Base-by-base conservation (phyloP, 2,329 filamentous ascomycete genomes). In the Microascus cirrosus region DNA sequence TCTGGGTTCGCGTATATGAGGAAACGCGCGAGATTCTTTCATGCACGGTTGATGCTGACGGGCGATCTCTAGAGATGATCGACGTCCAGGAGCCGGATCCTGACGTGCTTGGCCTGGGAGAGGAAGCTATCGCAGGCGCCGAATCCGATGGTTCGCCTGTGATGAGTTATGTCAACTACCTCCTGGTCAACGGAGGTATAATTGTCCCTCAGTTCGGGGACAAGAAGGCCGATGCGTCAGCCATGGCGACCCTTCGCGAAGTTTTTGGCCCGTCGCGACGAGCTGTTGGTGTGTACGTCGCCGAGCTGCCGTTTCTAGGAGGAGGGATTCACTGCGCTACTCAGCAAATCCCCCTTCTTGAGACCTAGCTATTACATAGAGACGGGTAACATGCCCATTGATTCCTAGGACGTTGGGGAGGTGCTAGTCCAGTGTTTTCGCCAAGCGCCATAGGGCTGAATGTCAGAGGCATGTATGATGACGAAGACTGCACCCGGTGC, bases 281-380 rank as follows among this genome's bases (percentile, higher is more conserved):
- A 68, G 50, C 56, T 61, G 2, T 63, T 36, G 2, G 63, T 65
- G 20, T 32, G 28, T 34, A 55, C 4, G 59, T 64, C 32, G 54
- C 62, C 2, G 55, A 61, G 28, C 32, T 66, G 56, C 64, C 64
- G 1, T 51, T 58, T 13, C 45, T 62, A 2, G 65, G 66, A 0
- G 66, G 65, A 12, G 66, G 65, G 1, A 63, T 67, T 59, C 66
- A 68, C 51, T 68, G 65, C 54, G 59, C 64, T 11, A 66, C 65
- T 1, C 66, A 68, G 52, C 63, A 68, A 24, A 56, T 68, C 20
- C 65, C 64, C 15, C 13, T n/a, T 48, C 13, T n/a, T 48, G 28
- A 8, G 28, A 32, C 4, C 28, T 4, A 32, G 8, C 28, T 32
- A 32, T 32, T 8, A 32, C 28, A 32, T 8, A 32, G 28, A 32